A percentile compares a stretch with the other conserved stretches of the same genome.
phyloP scores from a whole-genome alignment of 495 filamentous ascomycete genomes.

The Aspergillus cristatus region DNA sequence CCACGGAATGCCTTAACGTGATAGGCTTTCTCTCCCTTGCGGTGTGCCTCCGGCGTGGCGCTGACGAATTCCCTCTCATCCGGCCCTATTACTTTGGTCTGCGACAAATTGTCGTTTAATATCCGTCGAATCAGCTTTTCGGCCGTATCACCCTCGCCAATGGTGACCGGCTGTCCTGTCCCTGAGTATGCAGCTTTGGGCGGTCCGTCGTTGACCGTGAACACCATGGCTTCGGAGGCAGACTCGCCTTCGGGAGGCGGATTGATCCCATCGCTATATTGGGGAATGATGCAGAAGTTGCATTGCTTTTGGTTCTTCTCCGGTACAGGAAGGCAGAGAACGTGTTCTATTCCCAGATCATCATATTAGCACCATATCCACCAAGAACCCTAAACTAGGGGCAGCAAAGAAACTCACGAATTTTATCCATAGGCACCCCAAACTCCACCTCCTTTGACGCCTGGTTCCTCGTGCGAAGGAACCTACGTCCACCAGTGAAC shows the following conservation, averaged over 20 bases:
- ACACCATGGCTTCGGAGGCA: slow-evolving; percentile 65
- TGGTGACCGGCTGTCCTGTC: slow-evolving; percentile 26
- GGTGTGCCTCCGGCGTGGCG: slow-evolving; percentile 66
- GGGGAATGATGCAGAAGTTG: slow-evolving; percentile 81
- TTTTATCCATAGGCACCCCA: slow-evolving; percentile 57
- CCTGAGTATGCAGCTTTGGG: slow-evolving; percentile 49
- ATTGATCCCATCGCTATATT: slow-evolving; percentile 47
- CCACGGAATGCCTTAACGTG: slow-evolving; percentile 87
- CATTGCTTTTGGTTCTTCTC: slow-evolving; percentile 83
- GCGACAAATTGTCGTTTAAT: slow-evolving; percentile 49
- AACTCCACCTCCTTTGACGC: slow-evolving; percentile 58
- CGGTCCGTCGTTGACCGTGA: slow-evolving; percentile 65
- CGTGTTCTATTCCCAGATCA: slow-evolving; percentile 47
- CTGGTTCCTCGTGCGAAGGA: slow-evolving; percentile 59
- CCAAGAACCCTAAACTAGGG: background rate
- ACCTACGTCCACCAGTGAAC: slow-evolving; percentile 46
- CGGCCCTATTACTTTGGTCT: slow-evolving; percentile 54
- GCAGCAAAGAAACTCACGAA: slow-evolving; percentile 48
- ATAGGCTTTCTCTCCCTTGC: slow-evolving; percentile 84
- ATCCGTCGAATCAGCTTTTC: slow-evolving; percentile 55
- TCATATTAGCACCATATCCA: slow-evolving; percentile 4
- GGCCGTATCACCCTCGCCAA: slow-evolving; percentile 49
- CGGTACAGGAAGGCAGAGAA: slow-evolving; percentile 75
- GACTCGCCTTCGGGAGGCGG: slow-evolving; percentile 23
- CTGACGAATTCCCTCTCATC: slow-evolving; percentile 69